Percentiles rank a stretch among this genome's conserved stretches.
These are phyloP conservation scores for Coemansia sp. DNA, from an alignment of 192 early-diverging fungal genomes.

Conservation along the genomic window DNA sequence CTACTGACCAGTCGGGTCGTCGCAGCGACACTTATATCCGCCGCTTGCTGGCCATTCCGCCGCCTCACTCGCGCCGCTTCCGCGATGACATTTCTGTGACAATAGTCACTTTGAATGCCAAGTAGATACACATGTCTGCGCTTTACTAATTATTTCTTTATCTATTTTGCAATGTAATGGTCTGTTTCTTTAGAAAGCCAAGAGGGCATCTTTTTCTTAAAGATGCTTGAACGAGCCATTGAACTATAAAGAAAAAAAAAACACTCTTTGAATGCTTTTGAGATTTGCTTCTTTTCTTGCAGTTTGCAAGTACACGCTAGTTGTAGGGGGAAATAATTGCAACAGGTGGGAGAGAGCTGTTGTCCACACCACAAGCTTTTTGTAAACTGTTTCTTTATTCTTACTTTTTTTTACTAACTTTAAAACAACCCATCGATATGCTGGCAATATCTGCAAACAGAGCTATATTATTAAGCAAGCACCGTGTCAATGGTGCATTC, in stretches of 20 bases:
- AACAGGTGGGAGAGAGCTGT: not conserved
- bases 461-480: too few species aligned
- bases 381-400: not conserved
- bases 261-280: not conserved
- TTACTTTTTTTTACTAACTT: not conserved
- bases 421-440: not conserved
- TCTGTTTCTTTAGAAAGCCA: not conserved
- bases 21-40: slow-evolving; percentile 63
- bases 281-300: not conserved
- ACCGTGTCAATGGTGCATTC: not conserved
- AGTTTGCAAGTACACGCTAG: not conserved
- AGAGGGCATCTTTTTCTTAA: not conserved
- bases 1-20: slow-evolving; percentile 55
- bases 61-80: slow-evolving; percentile 63
- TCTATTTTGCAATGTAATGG: slow-evolving; percentile 1
- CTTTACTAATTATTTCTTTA: not conserved
- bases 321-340: not conserved
- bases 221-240: not conserved
- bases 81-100: slow-evolving; percentile 85
- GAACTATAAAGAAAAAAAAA: not conserved
- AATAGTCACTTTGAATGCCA: slow-evolving; percentile 53
- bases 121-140: not conserved
- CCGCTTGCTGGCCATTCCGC: slow-evolving; percentile 62
- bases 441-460: not conserved
- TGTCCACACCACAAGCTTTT: not conserved